Conservation (phyloP, 1,284 basidiomycete species). For the Trametes sp. region DNA sequence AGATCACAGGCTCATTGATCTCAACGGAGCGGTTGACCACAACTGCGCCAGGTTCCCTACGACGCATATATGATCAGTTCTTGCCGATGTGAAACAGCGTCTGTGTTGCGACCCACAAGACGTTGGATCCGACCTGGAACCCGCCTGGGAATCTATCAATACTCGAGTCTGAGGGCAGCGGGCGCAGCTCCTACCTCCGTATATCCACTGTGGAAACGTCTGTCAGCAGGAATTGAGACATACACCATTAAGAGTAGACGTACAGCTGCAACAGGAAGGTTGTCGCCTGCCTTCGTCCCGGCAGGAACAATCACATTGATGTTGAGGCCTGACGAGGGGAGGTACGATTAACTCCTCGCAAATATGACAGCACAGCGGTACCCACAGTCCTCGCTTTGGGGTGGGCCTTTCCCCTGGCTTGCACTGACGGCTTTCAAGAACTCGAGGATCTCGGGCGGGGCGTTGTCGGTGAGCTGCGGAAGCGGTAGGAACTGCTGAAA, state of each 20-base stretch:
- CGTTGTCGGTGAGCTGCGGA: constrained; percentile 28
- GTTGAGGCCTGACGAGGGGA: constrained; percentile 52
- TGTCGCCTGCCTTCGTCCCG: constrained; percentile 46
- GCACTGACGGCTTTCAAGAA: constrained; percentile 41
- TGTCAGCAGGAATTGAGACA: background rate
- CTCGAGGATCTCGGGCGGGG: constrained; percentile 45
- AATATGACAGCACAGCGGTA: background rate
- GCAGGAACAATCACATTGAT: constrained; percentile 63
- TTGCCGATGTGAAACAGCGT: background rate
- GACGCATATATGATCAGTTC: background rate
- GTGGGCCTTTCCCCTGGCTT: constrained; percentile 27
- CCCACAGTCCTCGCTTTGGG: constrained; percentile 57
- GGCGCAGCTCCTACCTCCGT: constrained; percentile 56
- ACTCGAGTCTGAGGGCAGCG: no score
- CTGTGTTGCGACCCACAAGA: background rate
- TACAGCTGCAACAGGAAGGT: constrained; percentile 63
- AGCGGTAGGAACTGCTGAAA: constrained; percentile 55
- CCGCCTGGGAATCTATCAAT: no score
- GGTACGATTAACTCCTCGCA: background rate
- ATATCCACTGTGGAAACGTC: constrained; percentile 53
- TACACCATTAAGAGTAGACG: constrained; percentile 22
- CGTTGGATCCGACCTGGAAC: constrained; percentile 24
- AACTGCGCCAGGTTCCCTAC: constrained; percentile 35
- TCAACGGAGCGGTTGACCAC: constrained; percentile 46
- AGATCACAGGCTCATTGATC: constrained; percentile 45